Conservation (phyloP, 371 early-diverging fungal species). For the Thermomucor indicae-seudaticae region DNA sequence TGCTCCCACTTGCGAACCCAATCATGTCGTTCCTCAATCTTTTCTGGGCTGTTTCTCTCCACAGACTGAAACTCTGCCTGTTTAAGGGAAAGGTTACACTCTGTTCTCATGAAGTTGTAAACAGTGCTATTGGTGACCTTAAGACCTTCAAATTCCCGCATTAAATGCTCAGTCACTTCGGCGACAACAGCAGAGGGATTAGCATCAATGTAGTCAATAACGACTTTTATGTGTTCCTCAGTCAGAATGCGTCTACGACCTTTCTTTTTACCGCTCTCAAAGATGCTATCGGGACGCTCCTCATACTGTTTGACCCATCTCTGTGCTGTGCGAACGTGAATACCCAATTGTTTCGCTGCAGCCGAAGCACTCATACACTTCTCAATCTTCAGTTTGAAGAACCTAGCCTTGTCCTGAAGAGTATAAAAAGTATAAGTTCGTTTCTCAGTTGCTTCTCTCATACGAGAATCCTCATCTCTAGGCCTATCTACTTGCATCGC, state of each 20-base stretch:
- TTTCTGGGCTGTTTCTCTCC: slow-evolving; percentile 17
- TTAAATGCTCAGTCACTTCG: slow-evolving; percentile 6
- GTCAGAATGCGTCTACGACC: slow-evolving; percentile 10
- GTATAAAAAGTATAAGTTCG: slow-evolving; percentile 1
- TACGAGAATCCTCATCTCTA: slow-evolving; percentile 3
- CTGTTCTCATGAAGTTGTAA: slow-evolving; percentile 9
- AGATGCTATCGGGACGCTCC: slow-evolving; percentile 6
- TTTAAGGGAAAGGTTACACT: slow-evolving; percentile 16
- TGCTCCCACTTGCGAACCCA: slow-evolving; percentile 13
- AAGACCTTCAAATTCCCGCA: slow-evolving; percentile 8
- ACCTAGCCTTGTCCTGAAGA: slow-evolving; percentile 1
- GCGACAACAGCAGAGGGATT: slow-evolving; percentile 10
- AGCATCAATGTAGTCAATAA: slow-evolving; percentile 9
- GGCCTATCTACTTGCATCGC: slow-evolving; percentile 4
- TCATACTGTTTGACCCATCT: slow-evolving; percentile 8
- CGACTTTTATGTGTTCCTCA: slow-evolving; percentile 5
- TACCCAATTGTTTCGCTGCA: slow-evolving; percentile 12
- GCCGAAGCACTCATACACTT: slow-evolving; percentile 14
- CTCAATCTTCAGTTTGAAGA: slow-evolving; percentile 12
- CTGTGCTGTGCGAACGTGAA: slow-evolving; percentile 12
- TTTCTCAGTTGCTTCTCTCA: slow-evolving; percentile 6
- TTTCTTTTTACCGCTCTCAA: slow-evolving; percentile 4
- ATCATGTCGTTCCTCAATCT: slow-evolving; percentile 12
- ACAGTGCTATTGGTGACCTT: slow-evolving; percentile 7
- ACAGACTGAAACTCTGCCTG: slow-evolving; percentile 2